Evolutionary conservation across 306 rosid species (phyloP), one percentile per base, ranked within the genome.

Genomic region (Vachellia collinsii): DNA sequence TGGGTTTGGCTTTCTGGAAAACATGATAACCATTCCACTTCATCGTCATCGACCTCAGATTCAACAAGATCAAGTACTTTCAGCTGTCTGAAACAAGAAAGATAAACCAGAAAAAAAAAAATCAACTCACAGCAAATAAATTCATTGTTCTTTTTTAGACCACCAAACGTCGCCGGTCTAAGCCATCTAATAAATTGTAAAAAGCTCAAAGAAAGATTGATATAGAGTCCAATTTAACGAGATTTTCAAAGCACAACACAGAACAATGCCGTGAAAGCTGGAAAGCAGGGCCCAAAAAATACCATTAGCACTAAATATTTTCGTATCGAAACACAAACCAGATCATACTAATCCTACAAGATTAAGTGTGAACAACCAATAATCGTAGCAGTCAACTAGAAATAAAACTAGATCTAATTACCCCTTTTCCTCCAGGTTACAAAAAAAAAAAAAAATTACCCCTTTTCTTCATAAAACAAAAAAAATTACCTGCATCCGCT

Each of bases 51-150:
- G 29, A 93, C 88, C 65, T 87, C 92, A 22, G 90, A 85, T 56
- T 93, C 98, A 74, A 89, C 89, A 74, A 93, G 91, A 78, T 93
- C 98, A 74, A 93, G 93, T 83, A 90, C 98, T 77, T 90, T 90
- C 67, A 91, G 88, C 78, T 83, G 88, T 36, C 97, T 93, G 93
- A 72, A 76, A 82, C 75, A 80, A 73, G 44, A 77, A 56, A 78
- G 47, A 62, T 51, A 73, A 41, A 80, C 56, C 63, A 43, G 34
- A 16, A 7, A 1, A 1, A 4, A 16, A 53, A 19, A 42, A 29
- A 62, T 77, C 22, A 43, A 61, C 50, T 6, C 63, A 37, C 13
- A 39, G 19, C 50, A 54, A 59, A 58, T 22, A 44, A 66, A 66
- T 66, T 42, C 81, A 41, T 16, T 9, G 25, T 22, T 71, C 42